Conservation (phyloP, 148 eudicot species). For the Persicaria tinctoria region DNA sequence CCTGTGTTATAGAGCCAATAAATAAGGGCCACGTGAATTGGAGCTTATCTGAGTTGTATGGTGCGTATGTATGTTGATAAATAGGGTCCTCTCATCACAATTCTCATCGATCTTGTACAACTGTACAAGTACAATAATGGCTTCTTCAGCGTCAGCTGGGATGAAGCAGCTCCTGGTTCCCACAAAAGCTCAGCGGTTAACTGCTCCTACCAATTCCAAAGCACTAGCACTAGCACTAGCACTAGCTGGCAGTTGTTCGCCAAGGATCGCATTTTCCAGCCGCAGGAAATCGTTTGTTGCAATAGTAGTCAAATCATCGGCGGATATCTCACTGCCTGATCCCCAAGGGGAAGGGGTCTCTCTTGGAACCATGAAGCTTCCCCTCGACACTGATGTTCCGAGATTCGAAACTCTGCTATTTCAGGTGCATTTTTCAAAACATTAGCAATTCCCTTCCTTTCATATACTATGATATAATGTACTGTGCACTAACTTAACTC, state of each 20-base stretch:
- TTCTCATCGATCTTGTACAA: too few species aligned
- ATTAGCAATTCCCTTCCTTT: background rate
- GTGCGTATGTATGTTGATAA: too few species aligned
- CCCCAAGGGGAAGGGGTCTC: slow-evolving; percentile 64
- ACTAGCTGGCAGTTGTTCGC: background rate
- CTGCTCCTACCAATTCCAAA: background rate
- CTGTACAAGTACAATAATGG: background rate
- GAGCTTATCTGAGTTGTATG: too few species aligned
- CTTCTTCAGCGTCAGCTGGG: background rate
- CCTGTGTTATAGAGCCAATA: background rate
- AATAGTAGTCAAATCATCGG: slow-evolving; percentile 27
- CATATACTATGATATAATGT: too few species aligned
- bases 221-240: background rate
- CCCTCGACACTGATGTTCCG: slow-evolving; percentile 55
- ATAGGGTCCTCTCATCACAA: too few species aligned
- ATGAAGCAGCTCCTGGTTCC: slow-evolving; percentile 12
- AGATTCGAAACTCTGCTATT: slow-evolving; percentile 83
- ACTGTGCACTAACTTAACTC: background rate
- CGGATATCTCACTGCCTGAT: slow-evolving; percentile 19
- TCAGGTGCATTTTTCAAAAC: slow-evolving; percentile 44
- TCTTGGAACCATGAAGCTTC: slow-evolving; percentile 87
- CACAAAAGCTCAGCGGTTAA: background rate
- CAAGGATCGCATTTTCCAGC: slow-evolving; percentile 12
- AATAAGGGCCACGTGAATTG: background rate
- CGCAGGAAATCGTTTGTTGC: slow-evolving; percentile 22